These are phyloP conservation scores for Veloporphyrellus conicus DNA, from an alignment of 1,284 basidiomycete genomes.

Conservation along the genomic window DNA sequence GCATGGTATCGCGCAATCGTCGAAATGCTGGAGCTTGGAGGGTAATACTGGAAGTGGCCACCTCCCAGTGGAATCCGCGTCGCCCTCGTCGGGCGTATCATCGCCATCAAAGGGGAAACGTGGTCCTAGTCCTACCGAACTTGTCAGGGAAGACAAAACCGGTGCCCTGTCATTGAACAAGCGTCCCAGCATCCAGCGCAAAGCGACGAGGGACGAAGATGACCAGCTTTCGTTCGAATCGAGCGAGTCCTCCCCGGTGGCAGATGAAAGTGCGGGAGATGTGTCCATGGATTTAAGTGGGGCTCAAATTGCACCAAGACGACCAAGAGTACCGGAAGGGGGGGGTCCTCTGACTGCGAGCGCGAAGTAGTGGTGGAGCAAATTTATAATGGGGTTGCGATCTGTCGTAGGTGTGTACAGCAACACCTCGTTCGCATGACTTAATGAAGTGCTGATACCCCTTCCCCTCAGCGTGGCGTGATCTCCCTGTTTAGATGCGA, in stretches of 20 bases:
- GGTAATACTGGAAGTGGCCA: conserved; percentile 11
- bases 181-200: conserved; percentile 62
- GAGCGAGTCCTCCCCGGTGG: conserved; percentile 7
- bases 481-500: conserved; percentile 10
- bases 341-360: conserved; percentile 3
- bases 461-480: conserved; percentile 4
- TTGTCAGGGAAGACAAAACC: conserved; percentile 55
- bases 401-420: conserved; percentile 14
- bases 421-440: neutral
- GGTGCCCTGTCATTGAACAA: conserved; percentile 58
- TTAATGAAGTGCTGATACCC: conserved; percentile 6
- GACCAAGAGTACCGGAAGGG: conserved; percentile 7
- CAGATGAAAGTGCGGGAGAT: conserved; percentile 11
- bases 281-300: neutral
- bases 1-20: conserved; percentile 5
- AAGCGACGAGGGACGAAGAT: conserved; percentile 22
- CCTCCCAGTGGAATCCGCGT: conserved; percentile 8
- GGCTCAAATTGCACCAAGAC: conserved; percentile 4
- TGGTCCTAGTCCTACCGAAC: conserved; percentile 66
- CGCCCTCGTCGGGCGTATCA: conserved; percentile 22
- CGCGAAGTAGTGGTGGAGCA: conserved; percentile 14
- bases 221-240: conserved; percentile 12
- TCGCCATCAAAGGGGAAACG: conserved; percentile 52
- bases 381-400: conserved; percentile 5
- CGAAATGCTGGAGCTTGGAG: conserved; percentile 9